Base-by-base conservation (phyloP, 768 basidiomycete genomes). In the Fomitopsis serialis region DNA sequence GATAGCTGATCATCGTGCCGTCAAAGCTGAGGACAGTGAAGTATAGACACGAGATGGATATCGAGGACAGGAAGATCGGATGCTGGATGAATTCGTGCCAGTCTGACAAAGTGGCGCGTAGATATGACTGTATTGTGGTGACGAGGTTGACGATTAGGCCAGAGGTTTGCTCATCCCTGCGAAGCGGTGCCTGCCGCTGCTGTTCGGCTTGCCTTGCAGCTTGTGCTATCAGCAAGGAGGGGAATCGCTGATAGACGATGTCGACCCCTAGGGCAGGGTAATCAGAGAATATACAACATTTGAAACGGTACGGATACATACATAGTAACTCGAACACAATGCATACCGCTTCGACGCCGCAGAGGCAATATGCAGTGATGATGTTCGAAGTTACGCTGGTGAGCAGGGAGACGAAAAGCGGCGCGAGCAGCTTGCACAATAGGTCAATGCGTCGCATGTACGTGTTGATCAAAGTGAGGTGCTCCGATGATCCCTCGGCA, bases 1-100 rank as follows among this genome's bases (percentile, higher is more conserved):
- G 68, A 62, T 73, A 82, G 0, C 70, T 64, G 21, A 82, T 62
- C 75, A 82, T 75, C 2, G 72, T 78, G 6, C 78, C 78, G 57
- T 82, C 80, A 57, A 80, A 80, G 23, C 69, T 70, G 46, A 73
- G 66, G 1, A 74, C 74, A 0, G 75, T 75, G 34, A 78, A 62
- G 53, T 77, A 78, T 0, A 78, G 66, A 24, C 72, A 64, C 1
- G 76, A 72, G 42, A 78, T 74, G 1, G 74, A 65, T 9, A 78
- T 21, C 0, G 74, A 74, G 2, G 71, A 71, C 7, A 70, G 64
- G 62, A 76, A 76, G 19, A 75, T 66, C 0, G 74, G 74, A 15
- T 69, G 56, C 8, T 57, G 63, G 29, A 67, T 46, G 53, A 78
- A 74, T 45, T 74, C 70, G n/a, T 54, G 44, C 76, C 74, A 77